Evolutionary conservation across 2,329 filamentous ascomycete species (phyloP).

Genomic region (Cercospora canescens): DNA sequence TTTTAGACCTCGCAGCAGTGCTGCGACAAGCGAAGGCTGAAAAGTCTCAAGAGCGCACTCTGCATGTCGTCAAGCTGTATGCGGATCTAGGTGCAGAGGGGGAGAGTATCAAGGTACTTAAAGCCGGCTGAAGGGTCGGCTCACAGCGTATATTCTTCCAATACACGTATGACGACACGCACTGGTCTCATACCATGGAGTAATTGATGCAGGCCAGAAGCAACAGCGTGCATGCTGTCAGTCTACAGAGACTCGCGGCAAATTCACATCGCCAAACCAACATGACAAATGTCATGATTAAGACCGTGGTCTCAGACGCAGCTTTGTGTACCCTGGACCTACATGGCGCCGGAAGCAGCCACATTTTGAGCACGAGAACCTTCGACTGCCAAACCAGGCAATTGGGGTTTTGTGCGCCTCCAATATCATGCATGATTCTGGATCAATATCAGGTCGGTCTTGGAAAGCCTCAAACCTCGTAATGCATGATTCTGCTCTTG

Average conservation of each 20-base stretch:
- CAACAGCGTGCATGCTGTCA: background rate
- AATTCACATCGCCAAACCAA: background rate
- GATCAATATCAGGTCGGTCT: background rate
- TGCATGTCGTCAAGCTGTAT: constrained; percentile 62
- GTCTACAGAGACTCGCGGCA: background rate
- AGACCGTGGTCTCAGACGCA: background rate
- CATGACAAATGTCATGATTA: background rate
- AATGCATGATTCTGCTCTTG: background rate
- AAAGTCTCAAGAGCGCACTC: constrained; percentile 43
- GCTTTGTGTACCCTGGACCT: background rate
- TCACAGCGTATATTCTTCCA: background rate
- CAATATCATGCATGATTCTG: background rate
- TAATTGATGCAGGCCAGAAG: background rate
- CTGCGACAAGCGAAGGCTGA: constrained; percentile 57
- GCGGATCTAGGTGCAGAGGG: constrained; percentile 60
- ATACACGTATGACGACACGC: background rate
- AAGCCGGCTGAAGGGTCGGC: constrained; percentile 32
- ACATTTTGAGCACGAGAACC: background rate
- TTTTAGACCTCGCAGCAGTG: constrained; percentile 65
- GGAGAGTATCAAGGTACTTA: constrained; percentile 60
- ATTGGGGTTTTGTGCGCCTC: background rate
- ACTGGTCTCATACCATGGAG: background rate
- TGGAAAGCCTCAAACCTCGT: background rate
- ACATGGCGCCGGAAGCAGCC: background rate
- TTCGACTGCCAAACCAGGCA: background rate